Conservation (phyloP, 805 yeast species). For the Cephaloascus fragrans region DNA sequence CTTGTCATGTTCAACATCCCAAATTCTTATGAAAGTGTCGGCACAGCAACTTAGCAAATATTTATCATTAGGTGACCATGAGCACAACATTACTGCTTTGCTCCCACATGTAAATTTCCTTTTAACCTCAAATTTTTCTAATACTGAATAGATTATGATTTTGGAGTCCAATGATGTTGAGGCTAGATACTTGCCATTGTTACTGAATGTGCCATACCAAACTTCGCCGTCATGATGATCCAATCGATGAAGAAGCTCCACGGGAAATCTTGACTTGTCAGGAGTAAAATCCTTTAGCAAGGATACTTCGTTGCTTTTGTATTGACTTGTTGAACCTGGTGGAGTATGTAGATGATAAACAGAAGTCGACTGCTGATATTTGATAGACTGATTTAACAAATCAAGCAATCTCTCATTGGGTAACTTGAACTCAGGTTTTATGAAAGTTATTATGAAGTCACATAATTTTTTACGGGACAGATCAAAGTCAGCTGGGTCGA, state of each 20-base stretch:
- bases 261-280: constrained; percentile 31
- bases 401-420: constrained; percentile 43
- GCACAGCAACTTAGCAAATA: constrained; percentile 62
- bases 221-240: constrained; percentile 61
- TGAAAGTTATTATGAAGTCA: constrained; percentile 29
- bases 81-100: constrained; percentile 51
- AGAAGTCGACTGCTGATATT: constrained; percentile 30
- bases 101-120: constrained; percentile 18
- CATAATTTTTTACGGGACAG: not conserved
- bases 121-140: constrained; percentile 20
- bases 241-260: constrained; percentile 33
- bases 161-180: constrained; percentile 64
- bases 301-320: not conserved
- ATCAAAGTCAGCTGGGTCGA: not conserved
- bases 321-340: not conserved
- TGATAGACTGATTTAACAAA: constrained; percentile 40
- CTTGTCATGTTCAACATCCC: constrained; percentile 38
- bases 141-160: constrained; percentile 57
- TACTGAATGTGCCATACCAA: constrained; percentile 76
- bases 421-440: constrained; percentile 43
- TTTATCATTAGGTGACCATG: constrained; percentile 70
- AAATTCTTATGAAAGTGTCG: constrained; percentile 60
- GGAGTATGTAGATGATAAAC: constrained; percentile 19
- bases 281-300: constrained; percentile 5
- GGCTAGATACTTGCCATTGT: constrained; percentile 68